Percentiles rank a stretch among this genome's conserved stretches.
phyloP scores from a whole-genome alignment of 768 basidiomycete species.

The Rhodotorula sphaerocarpa region DNA sequence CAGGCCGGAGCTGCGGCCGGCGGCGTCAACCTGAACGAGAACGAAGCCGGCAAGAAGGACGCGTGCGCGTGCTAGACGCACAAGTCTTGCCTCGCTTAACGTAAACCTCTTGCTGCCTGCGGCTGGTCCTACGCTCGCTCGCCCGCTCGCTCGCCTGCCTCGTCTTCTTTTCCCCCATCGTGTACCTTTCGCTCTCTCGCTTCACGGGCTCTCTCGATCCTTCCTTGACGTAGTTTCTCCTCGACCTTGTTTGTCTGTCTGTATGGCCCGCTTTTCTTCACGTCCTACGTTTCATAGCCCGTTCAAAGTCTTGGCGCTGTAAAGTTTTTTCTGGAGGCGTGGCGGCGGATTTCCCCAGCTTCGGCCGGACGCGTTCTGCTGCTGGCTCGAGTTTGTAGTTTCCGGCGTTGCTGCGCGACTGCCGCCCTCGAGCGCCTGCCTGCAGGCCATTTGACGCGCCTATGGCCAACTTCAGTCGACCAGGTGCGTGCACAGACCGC shows the following conservation, averaged over 20 bases:
- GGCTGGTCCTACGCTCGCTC: background rate
- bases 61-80: slow-evolving; percentile 39
- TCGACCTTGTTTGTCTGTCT: background rate
- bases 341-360: too few relatives aligned
- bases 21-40: slow-evolving; percentile 45
- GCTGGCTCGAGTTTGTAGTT: too few relatives aligned
- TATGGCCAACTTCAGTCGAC: background rate
- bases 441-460: too few relatives aligned
- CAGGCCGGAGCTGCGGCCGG: slow-evolving; percentile 53
- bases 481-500: background rate
- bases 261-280: too few relatives aligned
- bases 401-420: too few relatives aligned
- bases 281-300: background rate
- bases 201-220: background rate
- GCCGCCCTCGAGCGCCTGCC: too few relatives aligned
- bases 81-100: background rate
- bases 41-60: slow-evolving; percentile 42
- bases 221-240: background rate
- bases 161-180: background rate
- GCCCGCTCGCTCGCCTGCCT: too few relatives aligned
- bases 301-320: too few relatives aligned
- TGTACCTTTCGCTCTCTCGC: background rate
- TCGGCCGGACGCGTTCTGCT: too few relatives aligned
- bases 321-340: too few relatives aligned
- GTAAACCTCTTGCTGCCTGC: background rate